Base-by-base conservation (phyloP, 2,329 filamentous ascomycete species). In the Xylaria multiplex region DNA sequence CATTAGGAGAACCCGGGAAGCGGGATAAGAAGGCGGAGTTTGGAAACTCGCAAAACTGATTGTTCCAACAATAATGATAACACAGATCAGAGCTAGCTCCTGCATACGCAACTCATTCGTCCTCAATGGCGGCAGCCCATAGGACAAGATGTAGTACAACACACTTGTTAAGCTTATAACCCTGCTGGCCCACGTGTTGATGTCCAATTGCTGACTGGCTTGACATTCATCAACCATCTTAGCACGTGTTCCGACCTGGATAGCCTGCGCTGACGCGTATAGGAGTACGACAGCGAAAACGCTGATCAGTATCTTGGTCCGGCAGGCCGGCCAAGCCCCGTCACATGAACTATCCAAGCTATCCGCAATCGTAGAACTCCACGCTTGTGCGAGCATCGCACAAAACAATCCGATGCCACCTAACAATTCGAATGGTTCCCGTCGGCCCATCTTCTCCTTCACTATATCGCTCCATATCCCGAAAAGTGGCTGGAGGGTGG, bases 151-250 rank as follows among this genome's bases (percentile, higher is more conserved):
- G 59, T 61, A 61, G 46, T 61, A 61, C 27, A 61, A 37, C 40
- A 54, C 59, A 37, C 59, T 61, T 32, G 59, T 61, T 40, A 54
- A 45, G 49, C 59, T 61, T 37, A 61, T 54, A 27, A 61, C 48
- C 22, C 59, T 49, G 30, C 59, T 54, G 16, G 59, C 59, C 59
- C 49, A 61, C 5, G 48, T 27, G 27, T 61, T 61, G 37, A 46
- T 24, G 16, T 45, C 42, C 49, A 61, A 46, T 35, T 61, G 59
- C 14, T 49, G 48, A 59, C 13, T 46, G 42, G 22, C 30, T 14
- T 19, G 48, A 46, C 49, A 61, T 54, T 43, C 27, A 32, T 61
- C 59, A n/a, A 61, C 19, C 59, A 61, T 61, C 49, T 54, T 61
- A 24, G 49, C 37, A 43, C 59, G 46, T 3, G 59, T 48, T 24